Percentiles rank a stretch among this genome's conserved stretches.
These are phyloP conservation scores for Coemansia sp. DNA, from an alignment of 192 early-diverging fungal species.

Conservation along the genomic window DNA sequence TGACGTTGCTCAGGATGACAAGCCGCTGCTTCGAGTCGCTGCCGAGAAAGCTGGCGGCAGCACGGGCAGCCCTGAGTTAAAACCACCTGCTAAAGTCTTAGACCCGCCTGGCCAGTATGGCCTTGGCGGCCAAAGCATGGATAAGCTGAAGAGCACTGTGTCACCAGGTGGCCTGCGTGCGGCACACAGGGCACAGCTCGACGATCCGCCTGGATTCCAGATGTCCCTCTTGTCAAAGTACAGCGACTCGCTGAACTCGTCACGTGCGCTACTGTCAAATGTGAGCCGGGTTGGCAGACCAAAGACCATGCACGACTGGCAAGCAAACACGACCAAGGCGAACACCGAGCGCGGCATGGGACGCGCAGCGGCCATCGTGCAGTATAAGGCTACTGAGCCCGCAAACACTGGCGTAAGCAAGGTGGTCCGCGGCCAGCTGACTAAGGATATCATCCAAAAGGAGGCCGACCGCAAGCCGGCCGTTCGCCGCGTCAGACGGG, in stretches of 20 bases:
- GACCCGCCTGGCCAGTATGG: conserved; percentile 31
- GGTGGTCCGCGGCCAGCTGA: conserved; percentile 33
- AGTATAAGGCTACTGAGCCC: conserved; percentile 27
- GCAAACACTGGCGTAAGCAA: conserved; percentile 32
- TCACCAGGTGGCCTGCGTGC: background rate
- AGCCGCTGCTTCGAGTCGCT: background rate
- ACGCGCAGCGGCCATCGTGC: conserved; percentile 18
- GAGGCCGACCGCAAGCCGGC: conserved; percentile 20
- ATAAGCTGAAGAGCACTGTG: conserved; percentile 5
- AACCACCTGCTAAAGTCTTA: conserved; percentile 1
- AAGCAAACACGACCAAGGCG: conserved; percentile 4
- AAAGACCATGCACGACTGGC: conserved; percentile 12
- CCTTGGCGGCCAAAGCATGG: conserved; percentile 11
- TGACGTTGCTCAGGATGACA: background rate
- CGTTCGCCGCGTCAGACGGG: conserved; percentile 38
- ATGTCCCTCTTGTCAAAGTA: conserved; percentile 28
- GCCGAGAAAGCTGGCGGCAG: background rate
- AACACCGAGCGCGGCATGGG: conserved; percentile 11
- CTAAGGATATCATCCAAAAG: conserved; percentile 25
- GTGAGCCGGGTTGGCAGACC: conserved; percentile 7
- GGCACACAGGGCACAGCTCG: background rate
- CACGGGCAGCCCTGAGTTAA: background rate
- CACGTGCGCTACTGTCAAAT: conserved; percentile 17
- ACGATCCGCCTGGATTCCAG: conserved; percentile 20
- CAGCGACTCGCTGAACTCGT: conserved; percentile 41